Conservation (phyloP, 768 basidiomycete species). For the Leucosporidium yakuticum region DNA sequence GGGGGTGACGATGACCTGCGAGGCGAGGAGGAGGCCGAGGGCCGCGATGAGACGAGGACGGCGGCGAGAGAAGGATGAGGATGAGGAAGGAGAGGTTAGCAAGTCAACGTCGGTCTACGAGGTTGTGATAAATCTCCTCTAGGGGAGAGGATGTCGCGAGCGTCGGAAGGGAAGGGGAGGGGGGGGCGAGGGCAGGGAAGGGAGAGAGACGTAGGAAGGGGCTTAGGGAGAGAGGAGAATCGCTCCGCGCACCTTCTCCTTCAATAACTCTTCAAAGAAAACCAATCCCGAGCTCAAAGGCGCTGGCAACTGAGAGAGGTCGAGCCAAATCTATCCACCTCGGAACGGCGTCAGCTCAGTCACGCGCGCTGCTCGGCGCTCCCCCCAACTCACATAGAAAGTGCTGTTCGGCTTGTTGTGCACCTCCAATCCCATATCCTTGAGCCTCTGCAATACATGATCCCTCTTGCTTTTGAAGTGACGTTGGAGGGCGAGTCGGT, state of each 20-base stretch:
- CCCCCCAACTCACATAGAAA: slow-evolving; percentile 64
- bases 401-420: slow-evolving; percentile 68
- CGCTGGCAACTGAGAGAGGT: slow-evolving; percentile 62
- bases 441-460: slow-evolving; percentile 75
- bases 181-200: no score
- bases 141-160: no score
- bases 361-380: background rate
- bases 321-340: slow-evolving; percentile 49
- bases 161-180: no score
- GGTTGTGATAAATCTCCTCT: no score
- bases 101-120: no score
- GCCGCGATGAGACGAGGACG: no score
- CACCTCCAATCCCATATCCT: slow-evolving; percentile 69
- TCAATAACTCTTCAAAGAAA: slow-evolving; percentile 90
- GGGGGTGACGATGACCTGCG: slow-evolving; percentile 27
- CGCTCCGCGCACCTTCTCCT: slow-evolving; percentile 53
- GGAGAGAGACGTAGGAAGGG: no score
- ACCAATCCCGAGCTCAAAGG: slow-evolving; percentile 86
- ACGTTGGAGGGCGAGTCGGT: slow-evolving; percentile 54
- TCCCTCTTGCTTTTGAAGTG: slow-evolving; percentile 90
- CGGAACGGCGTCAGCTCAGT: background rate
- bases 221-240: no score
- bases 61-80: no score
- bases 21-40: no score
- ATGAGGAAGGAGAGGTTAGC: no score